Percentiles rank a stretch among this genome's conserved stretches.
Evolutionary conservation across 768 basidiomycete genomes (phyloP).

Genomic region (Pilatotrama ljubarskyi): DNA sequence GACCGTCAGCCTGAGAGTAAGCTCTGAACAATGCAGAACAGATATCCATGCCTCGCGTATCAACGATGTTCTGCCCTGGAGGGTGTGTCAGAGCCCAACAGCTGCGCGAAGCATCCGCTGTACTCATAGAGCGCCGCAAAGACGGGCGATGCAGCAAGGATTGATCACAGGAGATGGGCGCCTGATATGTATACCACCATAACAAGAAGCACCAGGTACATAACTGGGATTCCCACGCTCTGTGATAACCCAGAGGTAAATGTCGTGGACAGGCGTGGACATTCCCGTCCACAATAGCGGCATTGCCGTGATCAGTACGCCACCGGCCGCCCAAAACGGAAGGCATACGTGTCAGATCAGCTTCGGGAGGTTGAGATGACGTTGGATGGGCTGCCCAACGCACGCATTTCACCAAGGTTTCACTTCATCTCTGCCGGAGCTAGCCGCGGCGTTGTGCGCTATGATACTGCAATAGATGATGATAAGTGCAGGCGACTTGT

Average conservation of each 20-base stretch:
- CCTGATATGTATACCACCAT: background rate
- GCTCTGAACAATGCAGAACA: background rate
- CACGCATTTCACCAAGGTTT: background rate
- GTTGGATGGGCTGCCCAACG: background rate
- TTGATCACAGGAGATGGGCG: background rate
- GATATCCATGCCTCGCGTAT: background rate
- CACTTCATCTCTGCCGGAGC: too few species aligned
- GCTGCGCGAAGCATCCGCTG: slow-evolving; percentile 1
- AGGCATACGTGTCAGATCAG: background rate
- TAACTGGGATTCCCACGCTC: too few species aligned
- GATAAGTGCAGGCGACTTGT: too few species aligned
- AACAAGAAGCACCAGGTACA: too few species aligned
- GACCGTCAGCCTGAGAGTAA: background rate
- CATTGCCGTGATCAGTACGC: background rate
- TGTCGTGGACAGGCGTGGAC: too few species aligned
- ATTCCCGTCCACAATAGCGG: too few species aligned
- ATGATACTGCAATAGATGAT: too few species aligned
- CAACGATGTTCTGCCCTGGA: background rate
- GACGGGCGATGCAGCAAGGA: background rate
- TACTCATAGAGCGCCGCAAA: background rate
- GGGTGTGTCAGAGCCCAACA: background rate
- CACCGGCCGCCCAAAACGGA: background rate
- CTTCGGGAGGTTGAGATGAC: background rate
- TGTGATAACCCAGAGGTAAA: too few species aligned
- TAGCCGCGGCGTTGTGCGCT: too few species aligned